phyloP scores from a whole-genome alignment of 2,329 filamentous ascomycete species.

The Alternaria ventricosa region DNA sequence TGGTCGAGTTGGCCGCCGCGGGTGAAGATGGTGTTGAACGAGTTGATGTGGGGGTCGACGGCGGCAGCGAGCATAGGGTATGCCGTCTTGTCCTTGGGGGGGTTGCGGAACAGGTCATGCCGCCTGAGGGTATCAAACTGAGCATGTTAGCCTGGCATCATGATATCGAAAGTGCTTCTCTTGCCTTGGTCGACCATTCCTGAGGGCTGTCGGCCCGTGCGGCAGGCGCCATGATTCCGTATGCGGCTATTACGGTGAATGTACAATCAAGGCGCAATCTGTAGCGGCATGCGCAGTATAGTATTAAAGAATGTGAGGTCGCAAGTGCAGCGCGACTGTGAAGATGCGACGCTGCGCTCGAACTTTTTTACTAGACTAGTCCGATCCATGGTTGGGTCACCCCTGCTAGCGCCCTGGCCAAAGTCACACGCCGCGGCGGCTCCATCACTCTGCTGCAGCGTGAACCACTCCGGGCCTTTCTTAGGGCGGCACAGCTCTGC shows the following conservation, averaged over 20 bases:
- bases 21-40: conserved; percentile 90
- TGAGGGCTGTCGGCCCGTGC: conserved; percentile 50
- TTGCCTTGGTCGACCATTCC: conserved; percentile 75
- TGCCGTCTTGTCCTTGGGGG: conserved; percentile 83
- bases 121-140: conserved; percentile 81
- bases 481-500: conserved; percentile 41
- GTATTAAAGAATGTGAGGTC: background rate
- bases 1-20: conserved; percentile 75
- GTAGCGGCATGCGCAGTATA: background rate
- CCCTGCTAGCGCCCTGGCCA: conserved; percentile 18
- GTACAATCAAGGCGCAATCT: conserved; percentile 7
- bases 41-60: conserved; percentile 91
- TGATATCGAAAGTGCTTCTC: background rate
- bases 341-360: conserved; percentile 13
- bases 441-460: conserved; percentile 26
- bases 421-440: conserved; percentile 29
- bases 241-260: background rate
- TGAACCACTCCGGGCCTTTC: conserved; percentile 30
- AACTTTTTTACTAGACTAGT: conserved; percentile 19
- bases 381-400: conserved; percentile 11
- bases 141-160: background rate
- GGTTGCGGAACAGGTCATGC: conserved; percentile 86
- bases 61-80: conserved; percentile 86
- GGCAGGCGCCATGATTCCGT: conserved; percentile 38
- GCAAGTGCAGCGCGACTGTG: conserved; percentile 4